Evolutionary conservation across 805 yeast genomes (phyloP).

Genomic region (Yamadazyma tumulicola): DNA sequence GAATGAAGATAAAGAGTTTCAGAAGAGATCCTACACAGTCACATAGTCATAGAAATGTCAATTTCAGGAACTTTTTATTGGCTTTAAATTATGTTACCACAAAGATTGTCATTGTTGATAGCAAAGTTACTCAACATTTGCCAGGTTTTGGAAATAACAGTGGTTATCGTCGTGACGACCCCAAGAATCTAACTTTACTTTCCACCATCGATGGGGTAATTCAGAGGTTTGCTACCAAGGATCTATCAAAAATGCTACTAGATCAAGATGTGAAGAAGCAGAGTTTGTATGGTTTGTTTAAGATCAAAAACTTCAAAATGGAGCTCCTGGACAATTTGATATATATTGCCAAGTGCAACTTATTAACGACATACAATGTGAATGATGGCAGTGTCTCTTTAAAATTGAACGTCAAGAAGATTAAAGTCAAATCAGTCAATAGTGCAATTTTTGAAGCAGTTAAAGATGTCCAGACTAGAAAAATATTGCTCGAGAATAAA

Average conservation of each 20-base stretch:
- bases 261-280: conserved; percentile 3
- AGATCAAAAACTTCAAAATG: conserved; percentile 26
- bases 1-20: conserved; percentile 10
- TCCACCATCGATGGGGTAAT: conserved; percentile 21
- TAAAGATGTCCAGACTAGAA: conserved; percentile 28
- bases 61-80: conserved; percentile 14
- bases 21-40: conserved; percentile 7
- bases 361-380: conserved; percentile 24
- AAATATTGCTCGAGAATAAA: conserved; percentile 21
- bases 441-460: conserved; percentile 34
- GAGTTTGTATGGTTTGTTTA: conserved; percentile 23
- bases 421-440: conserved; percentile 33
- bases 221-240: conserved; percentile 24
- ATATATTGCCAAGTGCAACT: conserved; percentile 23
- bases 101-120: conserved; percentile 29
- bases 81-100: conserved; percentile 13
- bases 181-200: conserved; percentile 23
- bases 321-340: conserved; percentile 31
- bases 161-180: conserved; percentile 24
- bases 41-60: conserved; percentile 7
- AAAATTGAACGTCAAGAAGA: conserved; percentile 21
- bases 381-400: conserved; percentile 19
- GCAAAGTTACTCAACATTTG: conserved; percentile 25
- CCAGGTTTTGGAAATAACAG: conserved; percentile 21
- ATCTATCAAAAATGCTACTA: conserved; percentile 5